These are phyloP conservation scores for Neonothopanus nambi DNA, from an alignment of 1,284 basidiomycete species.

Conservation along the genomic window DNA sequence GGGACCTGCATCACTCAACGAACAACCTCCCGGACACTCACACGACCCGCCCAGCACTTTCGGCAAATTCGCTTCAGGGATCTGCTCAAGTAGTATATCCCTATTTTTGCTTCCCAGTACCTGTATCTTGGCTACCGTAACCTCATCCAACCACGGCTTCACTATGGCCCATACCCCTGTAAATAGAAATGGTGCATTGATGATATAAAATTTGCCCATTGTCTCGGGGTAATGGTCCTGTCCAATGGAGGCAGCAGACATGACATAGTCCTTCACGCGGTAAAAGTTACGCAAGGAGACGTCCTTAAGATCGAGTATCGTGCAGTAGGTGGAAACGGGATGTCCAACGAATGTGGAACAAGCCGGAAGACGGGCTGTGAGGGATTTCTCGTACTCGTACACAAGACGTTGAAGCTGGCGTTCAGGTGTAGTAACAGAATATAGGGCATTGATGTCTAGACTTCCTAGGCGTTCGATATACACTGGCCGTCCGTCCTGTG, in stretches of 20 bases:
- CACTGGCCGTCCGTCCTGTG: constrained; percentile 89
- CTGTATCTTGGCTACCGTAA: constrained; percentile 91
- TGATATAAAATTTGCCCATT: constrained; percentile 97
- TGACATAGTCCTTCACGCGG: constrained; percentile 91
- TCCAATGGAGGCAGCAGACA: constrained; percentile 76
- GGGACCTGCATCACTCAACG: constrained; percentile 14
- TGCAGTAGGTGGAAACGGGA: constrained; percentile 95
- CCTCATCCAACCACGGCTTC: constrained; percentile 94
- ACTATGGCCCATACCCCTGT: constrained; percentile 86
- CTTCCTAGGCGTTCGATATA: constrained; percentile 95
- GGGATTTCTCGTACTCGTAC: constrained; percentile 91
- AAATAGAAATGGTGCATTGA: constrained; percentile 94
- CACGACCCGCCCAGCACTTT: constrained; percentile 85
- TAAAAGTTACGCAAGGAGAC: constrained; percentile 87
- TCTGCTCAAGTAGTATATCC: constrained; percentile 65
- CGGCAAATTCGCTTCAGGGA: constrained; percentile 83
- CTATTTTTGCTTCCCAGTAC: constrained; percentile 75
- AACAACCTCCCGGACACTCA: constrained; percentile 47
- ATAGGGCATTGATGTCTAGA: constrained; percentile 85
- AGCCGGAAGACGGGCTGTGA: constrained; percentile 79
- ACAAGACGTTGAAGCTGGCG: constrained; percentile 91
- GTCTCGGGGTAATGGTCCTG: constrained; percentile 94
- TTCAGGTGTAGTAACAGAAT: constrained; percentile 81
- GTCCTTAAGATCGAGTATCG: constrained; percentile 90
- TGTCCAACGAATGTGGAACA: constrained; percentile 75